phyloP scores from a whole-genome alignment of 139 green algal species.

The Ettlia oleoabundans region DNA sequence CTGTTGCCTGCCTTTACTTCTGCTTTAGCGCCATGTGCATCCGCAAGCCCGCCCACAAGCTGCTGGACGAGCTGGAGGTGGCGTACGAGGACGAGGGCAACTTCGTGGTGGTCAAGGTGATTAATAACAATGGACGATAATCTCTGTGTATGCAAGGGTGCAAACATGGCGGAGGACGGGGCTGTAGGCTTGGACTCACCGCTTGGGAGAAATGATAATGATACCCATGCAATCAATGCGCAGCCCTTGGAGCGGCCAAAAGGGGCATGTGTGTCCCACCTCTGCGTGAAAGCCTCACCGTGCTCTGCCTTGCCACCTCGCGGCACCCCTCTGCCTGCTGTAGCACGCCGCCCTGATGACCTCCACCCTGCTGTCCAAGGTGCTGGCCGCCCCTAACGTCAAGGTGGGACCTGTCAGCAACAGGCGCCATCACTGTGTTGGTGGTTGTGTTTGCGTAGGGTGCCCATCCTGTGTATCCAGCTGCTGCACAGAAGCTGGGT shows the following conservation, averaged over 20 bases:
- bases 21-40: conserved; percentile 75
- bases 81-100: conserved; percentile 92
- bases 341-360: conserved; percentile 94
- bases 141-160: no score
- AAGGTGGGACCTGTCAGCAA: conserved; percentile 60
- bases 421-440: not conserved
- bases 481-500: no score
- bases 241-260: not conserved
- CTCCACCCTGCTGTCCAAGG: conserved; percentile 94
- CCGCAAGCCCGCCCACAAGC: conserved; percentile 81
- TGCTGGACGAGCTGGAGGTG: conserved; percentile 88
- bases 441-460: not conserved
- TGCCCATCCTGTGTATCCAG: not conserved
- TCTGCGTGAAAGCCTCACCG: not conserved
- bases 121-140: no score
- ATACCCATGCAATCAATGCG: no score
- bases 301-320: not conserved
- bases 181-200: no score
- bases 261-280: not conserved
- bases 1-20: not conserved
- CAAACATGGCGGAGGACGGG: no score
- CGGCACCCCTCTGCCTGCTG: not conserved
- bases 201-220: no score
- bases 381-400: conserved; percentile 91
- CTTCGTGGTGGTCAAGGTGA: conserved; percentile 91